A percentile compares a stretch with the other conserved stretches of the same genome.
phyloP scores from a whole-genome alignment of 2,329 filamentous ascomycete species.

The Colletotrichum cordylinicola region DNA sequence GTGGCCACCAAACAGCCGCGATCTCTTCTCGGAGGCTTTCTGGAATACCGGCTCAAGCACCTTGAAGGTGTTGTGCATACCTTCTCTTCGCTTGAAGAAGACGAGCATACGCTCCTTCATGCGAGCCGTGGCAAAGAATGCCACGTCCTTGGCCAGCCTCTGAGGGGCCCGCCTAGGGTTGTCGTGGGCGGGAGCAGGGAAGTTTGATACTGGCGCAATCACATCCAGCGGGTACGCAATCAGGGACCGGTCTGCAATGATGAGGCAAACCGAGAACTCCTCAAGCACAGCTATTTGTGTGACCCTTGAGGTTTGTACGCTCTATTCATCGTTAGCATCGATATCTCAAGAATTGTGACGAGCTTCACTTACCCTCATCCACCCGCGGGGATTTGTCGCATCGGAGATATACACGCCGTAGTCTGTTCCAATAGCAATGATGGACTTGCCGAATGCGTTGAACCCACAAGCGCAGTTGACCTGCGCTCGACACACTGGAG shows the following conservation, averaged over 20 bases:
- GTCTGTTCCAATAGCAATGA: conserved; percentile 95
- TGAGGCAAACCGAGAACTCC: conserved; percentile 90
- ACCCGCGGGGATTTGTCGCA: conserved; percentile 86
- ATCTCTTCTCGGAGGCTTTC: conserved; percentile 85
- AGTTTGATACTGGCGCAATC: conserved; percentile 69
- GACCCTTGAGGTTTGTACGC: conserved; percentile 77
- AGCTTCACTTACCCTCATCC: conserved; percentile 75
- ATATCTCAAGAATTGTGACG: not conserved
- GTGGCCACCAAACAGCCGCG: conserved; percentile 68
- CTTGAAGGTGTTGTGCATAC: conserved; percentile 92
- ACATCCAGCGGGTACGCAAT: conserved; percentile 94
- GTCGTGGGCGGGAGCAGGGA: conserved; percentile 68
- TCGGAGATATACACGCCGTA: conserved; percentile 92
- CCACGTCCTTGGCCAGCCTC: conserved; percentile 89
- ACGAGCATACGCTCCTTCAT: conserved; percentile 97
- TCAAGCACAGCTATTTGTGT: conserved; percentile 95
- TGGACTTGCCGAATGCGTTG: conserved; percentile 79
- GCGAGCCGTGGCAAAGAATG: conserved; percentile 92
- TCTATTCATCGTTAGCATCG: conserved; percentile 51
- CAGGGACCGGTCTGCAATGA: conserved; percentile 89
- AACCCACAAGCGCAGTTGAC: conserved; percentile 97
- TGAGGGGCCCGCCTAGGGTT: conserved; percentile 87
- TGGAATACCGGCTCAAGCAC: conserved; percentile 96
- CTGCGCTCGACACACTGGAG: conserved; percentile 80
- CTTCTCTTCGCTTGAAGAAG: conserved; percentile 97